Conservation (phyloP, 805 yeast species). For the Candida krabiensis region DNA sequence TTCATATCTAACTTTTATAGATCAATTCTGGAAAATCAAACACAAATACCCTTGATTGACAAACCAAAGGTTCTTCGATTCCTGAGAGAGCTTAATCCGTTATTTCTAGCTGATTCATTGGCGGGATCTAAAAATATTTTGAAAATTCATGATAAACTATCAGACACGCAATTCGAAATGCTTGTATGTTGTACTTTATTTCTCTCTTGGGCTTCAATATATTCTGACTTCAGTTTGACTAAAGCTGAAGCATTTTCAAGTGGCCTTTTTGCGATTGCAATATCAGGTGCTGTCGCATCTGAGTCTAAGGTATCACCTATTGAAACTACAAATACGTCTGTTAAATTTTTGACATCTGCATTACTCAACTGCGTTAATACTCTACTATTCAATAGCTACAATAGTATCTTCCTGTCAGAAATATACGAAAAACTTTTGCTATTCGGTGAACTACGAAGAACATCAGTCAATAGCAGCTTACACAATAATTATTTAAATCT, state of each 20-base stretch:
- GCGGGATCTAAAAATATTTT: conserved; percentile 9
- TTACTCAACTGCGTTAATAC: conserved; percentile 17
- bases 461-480: background rate
- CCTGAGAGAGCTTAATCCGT: conserved; percentile 5
- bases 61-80: background rate
- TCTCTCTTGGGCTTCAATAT: conserved; percentile 12
- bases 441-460: conserved; percentile 5
- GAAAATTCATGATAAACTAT: conserved; percentile 5
- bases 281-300: conserved; percentile 9
- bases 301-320: conserved; percentile 1
- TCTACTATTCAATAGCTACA: conserved; percentile 17
- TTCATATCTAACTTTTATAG: conserved; percentile 9
- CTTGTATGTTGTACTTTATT: conserved; percentile 13
- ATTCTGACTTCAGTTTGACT: conserved; percentile 11
- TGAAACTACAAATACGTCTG: conserved; percentile 6
- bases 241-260: conserved; percentile 12
- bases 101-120: conserved; percentile 6
- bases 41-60: conserved; percentile 3
- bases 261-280: conserved; percentile 21
- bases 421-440: conserved; percentile 8
- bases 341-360: conserved; percentile 12
- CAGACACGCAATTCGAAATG: conserved; percentile 15
- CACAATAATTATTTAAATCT: background rate
- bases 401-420: conserved; percentile 15
- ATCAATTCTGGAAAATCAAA: conserved; percentile 6